These are phyloP conservation scores for Psophocarpus tetragonolobus DNA, from an alignment of 306 rosid genomes.

Conservation along the genomic window DNA sequence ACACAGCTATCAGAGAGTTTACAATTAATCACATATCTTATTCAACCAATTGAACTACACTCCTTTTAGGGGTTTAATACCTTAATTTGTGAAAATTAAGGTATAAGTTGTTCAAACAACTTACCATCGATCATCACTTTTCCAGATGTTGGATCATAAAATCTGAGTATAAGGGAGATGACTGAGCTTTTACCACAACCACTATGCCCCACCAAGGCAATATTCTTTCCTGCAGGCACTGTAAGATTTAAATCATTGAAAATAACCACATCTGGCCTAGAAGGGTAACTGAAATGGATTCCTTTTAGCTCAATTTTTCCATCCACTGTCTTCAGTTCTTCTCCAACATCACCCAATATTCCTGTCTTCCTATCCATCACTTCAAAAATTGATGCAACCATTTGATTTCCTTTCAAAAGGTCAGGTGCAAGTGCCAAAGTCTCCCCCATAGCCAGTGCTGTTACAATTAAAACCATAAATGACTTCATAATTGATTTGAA, in stretches of 20 bases:
- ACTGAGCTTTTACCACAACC: constrained; percentile 97
- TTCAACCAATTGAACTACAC: too few relatives aligned
- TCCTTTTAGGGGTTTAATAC: too few relatives aligned
- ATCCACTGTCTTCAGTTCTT: constrained; percentile 62
- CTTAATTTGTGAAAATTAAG: too few relatives aligned
- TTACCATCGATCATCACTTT: constrained; percentile 85
- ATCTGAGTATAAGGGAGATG: constrained; percentile 73
- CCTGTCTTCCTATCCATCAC: constrained; percentile 67
- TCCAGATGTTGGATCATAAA: constrained; percentile 83
- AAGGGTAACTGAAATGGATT: constrained; percentile 71
- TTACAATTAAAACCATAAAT: constrained; percentile 83
- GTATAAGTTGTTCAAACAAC: constrained; percentile 11
- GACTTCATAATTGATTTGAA: constrained; percentile 85
- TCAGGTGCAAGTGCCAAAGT: constrained; percentile 87
- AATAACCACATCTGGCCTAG: constrained; percentile 76
- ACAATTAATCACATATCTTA: too few relatives aligned
- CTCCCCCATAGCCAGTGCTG: constrained; percentile 95
- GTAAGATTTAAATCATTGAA: constrained; percentile 65
- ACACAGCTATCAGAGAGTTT: too few relatives aligned
- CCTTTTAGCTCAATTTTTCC: constrained; percentile 73
- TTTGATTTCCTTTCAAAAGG: constrained; percentile 83
- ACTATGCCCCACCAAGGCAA: constrained; percentile 91
- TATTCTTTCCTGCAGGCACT: constrained; percentile 62
- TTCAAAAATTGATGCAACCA: constrained; percentile 87
- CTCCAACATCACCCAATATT: constrained; percentile 56